These are phyloP conservation scores for Euclidium syriacum DNA, from an alignment of 345 rosid genomes.

Conservation along the genomic window DNA sequence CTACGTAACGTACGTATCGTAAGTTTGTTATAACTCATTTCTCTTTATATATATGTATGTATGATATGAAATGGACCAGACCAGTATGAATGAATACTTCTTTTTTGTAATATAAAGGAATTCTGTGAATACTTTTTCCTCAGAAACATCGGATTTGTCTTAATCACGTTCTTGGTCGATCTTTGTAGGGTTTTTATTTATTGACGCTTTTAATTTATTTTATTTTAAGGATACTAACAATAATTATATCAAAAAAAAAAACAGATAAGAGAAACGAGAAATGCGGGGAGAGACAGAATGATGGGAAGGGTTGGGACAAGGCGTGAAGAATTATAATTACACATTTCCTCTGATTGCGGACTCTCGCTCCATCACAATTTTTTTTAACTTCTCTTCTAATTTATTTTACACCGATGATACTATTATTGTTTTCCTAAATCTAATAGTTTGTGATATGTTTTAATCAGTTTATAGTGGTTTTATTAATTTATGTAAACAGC, in stretches of 20 bases:
- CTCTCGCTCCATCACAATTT: neutral
- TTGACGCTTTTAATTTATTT: neutral
- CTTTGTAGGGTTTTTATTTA: neutral
- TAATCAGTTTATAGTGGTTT: too few relatives aligned
- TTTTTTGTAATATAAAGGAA: too few relatives aligned
- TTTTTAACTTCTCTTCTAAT: neutral
- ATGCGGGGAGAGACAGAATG: constrained; percentile 33
- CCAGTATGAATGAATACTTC: too few relatives aligned
- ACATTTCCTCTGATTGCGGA: constrained; percentile 33
- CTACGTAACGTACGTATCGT: constrained; percentile 7
- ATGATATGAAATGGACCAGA: constrained; percentile 23
- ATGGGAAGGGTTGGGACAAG: constrained; percentile 26
- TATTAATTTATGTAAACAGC: too few relatives aligned
- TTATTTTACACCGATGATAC: too few relatives aligned
- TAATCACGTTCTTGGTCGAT: neutral
- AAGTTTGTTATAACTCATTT: neutral
- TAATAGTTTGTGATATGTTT: too few relatives aligned
- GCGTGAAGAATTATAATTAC: constrained; percentile 22
- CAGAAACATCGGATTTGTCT: constrained; percentile 8
- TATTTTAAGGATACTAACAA: neutral
- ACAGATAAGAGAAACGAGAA: constrained; percentile 11
- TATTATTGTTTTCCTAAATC: too few relatives aligned
- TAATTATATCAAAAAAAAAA: neutral
- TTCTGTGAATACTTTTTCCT: neutral
- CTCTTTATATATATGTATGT: neutral